Base-by-base conservation (phyloP, 805 yeast genomes). In the Barnettozyma wickerhamii region DNA sequence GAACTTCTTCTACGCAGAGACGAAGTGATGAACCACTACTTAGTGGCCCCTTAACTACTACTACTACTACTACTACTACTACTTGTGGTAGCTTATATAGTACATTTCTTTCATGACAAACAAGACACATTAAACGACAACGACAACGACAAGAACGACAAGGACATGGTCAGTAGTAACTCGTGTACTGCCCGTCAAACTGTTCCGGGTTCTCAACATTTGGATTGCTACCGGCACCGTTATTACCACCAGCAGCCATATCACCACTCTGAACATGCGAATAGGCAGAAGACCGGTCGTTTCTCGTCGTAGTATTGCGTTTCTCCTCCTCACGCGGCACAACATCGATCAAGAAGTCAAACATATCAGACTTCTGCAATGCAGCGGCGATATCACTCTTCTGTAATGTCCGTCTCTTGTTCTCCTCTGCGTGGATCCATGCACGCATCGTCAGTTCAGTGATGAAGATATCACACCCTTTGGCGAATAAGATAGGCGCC, bases 371-470 rank as follows among this genome's bases (percentile, higher is more conserved):
- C 59, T 88, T 88, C 50, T 89, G 93, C 42, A 95, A 68, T 1
- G 99, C 99, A 14, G 93, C 93, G 2, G 96, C 95, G 47, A 93
- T 89, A 58, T 93, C 99, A 1, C 88, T 79, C 56, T 89, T 85
- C 61, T 93, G 99, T 44, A 93, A 67, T 5, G 99, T 93, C 46
- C 99, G 68, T 50, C 99, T 75, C 59, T 93, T 93, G 66, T 87
- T 87, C 56, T 88, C 96, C 62, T 93, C 98, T 3, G 98, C 96
- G 55, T 90, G 96, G 47, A 93, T 88, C 99, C 99, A 93, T 7
- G 99, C 97, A 43, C 99, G 73, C 96, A 93, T 90, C 12, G 99
- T 90, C 41, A 93, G 69, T 61, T 93, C 99, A 1, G 99, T 90
- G 52, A 93, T 91, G 64, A 93, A 93, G 27, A 93, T 81, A 60